Evolutionary conservation across 805 yeast genomes (phyloP).

Genomic region (Candida berthetii): DNA sequence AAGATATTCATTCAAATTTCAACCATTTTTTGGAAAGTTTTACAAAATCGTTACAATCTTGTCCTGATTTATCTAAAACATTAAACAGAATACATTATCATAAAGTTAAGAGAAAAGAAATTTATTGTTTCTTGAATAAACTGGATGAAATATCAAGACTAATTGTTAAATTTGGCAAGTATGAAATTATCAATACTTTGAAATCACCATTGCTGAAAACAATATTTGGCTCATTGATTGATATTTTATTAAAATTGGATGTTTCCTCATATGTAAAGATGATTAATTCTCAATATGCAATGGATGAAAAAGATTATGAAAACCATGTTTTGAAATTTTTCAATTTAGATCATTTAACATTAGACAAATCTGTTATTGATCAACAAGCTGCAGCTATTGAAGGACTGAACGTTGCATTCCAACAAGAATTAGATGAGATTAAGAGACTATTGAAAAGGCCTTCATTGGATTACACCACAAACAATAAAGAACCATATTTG

Average conservation of each 20-base stretch:
- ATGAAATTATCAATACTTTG: slow-evolving; percentile 15
- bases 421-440: slow-evolving; percentile 44
- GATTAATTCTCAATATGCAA: slow-evolving; percentile 45
- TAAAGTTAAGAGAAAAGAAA: slow-evolving; percentile 51
- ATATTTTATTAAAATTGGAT: slow-evolving; percentile 22
- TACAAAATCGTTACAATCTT: slow-evolving; percentile 23
- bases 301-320: slow-evolving; percentile 40
- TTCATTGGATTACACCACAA: slow-evolving; percentile 45
- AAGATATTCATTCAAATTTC: slow-evolving; percentile 35
- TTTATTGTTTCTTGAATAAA: slow-evolving; percentile 43
- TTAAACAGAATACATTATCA: slow-evolving; percentile 56
- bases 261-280: slow-evolving; percentile 33
- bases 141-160: slow-evolving; percentile 25
- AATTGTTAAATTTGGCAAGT: slow-evolving; percentile 22
- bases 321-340: slow-evolving; percentile 40
- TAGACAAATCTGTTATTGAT: slow-evolving; percentile 33
- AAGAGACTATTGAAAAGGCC: slow-evolving; percentile 47
- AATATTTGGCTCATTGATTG: slow-evolving; percentile 32
- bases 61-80: slow-evolving; percentile 55
- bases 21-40: slow-evolving; percentile 31
- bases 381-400: slow-evolving; percentile 31
- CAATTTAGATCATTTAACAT: slow-evolving; percentile 25
- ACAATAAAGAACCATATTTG: slow-evolving; percentile 62
- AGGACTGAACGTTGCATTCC: slow-evolving; percentile 38
- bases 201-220: slow-evolving; percentile 29